phyloP scores from a whole-genome alignment of 352 stramenopile species.

The Hyaloperonospora arabidopsidis region DNA sequence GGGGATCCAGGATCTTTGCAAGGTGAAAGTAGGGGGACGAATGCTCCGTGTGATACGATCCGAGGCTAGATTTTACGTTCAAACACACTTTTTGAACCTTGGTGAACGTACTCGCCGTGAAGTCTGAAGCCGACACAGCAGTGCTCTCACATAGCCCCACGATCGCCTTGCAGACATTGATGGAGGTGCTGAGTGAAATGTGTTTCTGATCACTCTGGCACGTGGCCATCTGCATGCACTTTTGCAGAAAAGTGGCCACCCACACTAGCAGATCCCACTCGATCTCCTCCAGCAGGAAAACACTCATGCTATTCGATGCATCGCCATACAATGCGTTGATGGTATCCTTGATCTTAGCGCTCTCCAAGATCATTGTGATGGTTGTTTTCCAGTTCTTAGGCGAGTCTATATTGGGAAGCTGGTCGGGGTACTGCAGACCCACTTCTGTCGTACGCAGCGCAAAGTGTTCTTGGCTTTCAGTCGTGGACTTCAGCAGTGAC shows the following conservation, averaged over 20 bases:
- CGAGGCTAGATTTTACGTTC: conserved; percentile 63
- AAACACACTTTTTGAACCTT: conserved; percentile 73
- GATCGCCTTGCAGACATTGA: conserved; percentile 76
- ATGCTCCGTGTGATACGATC: conserved; percentile 62
- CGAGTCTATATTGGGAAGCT: conserved; percentile 60
- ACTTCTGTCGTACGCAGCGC: conserved; percentile 59
- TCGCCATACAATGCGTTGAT: conserved; percentile 67
- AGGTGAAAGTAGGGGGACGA: conserved; percentile 64
- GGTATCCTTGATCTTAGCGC: conserved; percentile 64
- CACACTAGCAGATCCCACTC: conserved; percentile 72
- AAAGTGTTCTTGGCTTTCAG: conserved; percentile 71
- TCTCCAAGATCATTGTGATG: conserved; percentile 69
- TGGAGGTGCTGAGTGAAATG: conserved; percentile 72
- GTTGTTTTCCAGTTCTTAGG: conserved; percentile 65
- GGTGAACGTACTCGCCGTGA: conserved; percentile 37
- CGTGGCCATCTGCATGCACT: conserved; percentile 72
- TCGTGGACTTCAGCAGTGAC: conserved; percentile 59
- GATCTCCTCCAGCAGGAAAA: conserved; percentile 69
- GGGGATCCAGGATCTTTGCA: conserved; percentile 68
- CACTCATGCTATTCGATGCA: conserved; percentile 57
- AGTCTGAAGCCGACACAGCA: conserved; percentile 49
- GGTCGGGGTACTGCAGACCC: conserved; percentile 49
- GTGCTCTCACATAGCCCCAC: conserved; percentile 69
- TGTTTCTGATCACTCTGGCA: conserved; percentile 73
- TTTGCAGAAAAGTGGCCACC: conserved; percentile 66